Base-by-base conservation (phyloP, 1,284 basidiomycete genomes). In the Irpex rosettiformis region DNA sequence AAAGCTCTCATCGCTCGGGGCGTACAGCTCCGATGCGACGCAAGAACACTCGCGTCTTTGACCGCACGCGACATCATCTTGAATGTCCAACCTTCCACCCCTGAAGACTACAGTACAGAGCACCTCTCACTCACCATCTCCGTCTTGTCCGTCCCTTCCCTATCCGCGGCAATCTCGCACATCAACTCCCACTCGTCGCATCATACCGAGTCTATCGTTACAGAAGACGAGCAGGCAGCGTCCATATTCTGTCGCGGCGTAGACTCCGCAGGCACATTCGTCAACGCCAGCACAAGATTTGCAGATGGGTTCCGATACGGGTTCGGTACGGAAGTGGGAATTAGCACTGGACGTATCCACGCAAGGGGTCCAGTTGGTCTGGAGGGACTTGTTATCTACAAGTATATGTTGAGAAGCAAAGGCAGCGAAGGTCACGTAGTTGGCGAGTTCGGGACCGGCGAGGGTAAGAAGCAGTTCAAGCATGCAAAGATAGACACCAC, bases 231-330 rank as follows among this genome's bases (percentile, higher is more conserved):
- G 11, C 61, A 67, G 1, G 77, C 85, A 47, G 92, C 89, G 37
- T 80, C 84, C 21, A 78, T 77, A 24, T 99, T 98, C 77, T 92
- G 89, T 66, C 81, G 89, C 22, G 91, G 91, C 1, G 88, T 99
- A 25, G 94, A 96, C 72, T 92, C 89, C 1, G 93, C 97, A 1
- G 95, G 96, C 54, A 93, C 93, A 6, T 99, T 92, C 68, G 84
- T 98, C 63, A 99, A 99, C 67, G 93, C 95, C 2, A 93, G 89
- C 63, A 97, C 97, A 6, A 84, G 97, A 51, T 99, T 99, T 69
- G 91, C 96, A 0, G 97, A 99, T 73, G 97, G 97, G 1, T 98
- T 96, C 75, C 77, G 97, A 58, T 99, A 95, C 73, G 97, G 97
- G 0, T 93, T 98, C 64, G 97, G 97, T 1, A 96, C 97, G 1